phyloP scores from a whole-genome alignment of 345 rosid genomes.

The Syzygium aqueum region DNA sequence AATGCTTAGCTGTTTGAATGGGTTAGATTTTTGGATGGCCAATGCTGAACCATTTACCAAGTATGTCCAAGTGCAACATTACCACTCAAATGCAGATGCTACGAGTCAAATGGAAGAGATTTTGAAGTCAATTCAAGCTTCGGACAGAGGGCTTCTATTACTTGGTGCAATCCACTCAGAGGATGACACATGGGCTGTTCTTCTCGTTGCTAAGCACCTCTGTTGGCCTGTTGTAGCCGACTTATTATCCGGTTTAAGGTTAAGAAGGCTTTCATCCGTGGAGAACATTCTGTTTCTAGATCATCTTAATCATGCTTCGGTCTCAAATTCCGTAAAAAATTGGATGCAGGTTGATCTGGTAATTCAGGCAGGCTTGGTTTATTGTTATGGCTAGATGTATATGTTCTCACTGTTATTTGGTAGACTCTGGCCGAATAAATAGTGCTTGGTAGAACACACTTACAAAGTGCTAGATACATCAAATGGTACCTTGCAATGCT shows the following conservation, averaged over 20 bases:
- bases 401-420: neutral
- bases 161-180: conserved; percentile 60
- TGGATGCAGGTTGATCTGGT: conserved; percentile 58
- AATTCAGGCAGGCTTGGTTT: conserved; percentile 48
- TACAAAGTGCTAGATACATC: neutral
- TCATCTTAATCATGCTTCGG: conserved; percentile 77
- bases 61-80: conserved; percentile 46
- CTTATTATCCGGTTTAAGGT: conserved; percentile 79
- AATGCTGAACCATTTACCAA: conserved; percentile 67
- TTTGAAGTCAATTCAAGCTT: conserved; percentile 38
- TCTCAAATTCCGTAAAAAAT: conserved; percentile 53
- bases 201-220: conserved; percentile 76
- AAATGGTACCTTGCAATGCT: neutral
- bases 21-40: conserved; percentile 72
- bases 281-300: conserved; percentile 49
- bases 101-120: conserved; percentile 38
- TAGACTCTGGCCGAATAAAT: neutral
- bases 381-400: neutral
- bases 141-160: conserved; percentile 58
- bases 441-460: neutral
- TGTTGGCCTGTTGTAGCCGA: conserved; percentile 88
- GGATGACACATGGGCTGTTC: conserved; percentile 90
- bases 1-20: conserved; percentile 63
- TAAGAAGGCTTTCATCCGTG: conserved; percentile 55
- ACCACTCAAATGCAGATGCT: conserved; percentile 16